A percentile compares a stretch with the other conserved stretches of the same genome.
These are phyloP conservation scores for Hypoxylon sp. DNA, from an alignment of 2,329 filamentous ascomycete species.

Conservation along the genomic window DNA sequence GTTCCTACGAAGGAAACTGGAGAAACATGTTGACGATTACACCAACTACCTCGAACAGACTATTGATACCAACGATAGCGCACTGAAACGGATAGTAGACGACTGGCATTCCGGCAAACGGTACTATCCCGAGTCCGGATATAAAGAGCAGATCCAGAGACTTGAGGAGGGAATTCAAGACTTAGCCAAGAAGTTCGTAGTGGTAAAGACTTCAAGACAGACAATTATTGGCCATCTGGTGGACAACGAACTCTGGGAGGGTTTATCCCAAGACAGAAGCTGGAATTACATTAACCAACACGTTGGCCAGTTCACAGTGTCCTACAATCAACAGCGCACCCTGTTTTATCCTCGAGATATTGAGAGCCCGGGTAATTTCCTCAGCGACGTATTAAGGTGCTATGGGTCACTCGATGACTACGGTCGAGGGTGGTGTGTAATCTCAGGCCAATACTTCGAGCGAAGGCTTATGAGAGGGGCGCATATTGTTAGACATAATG, in stretches of 20 bases:
- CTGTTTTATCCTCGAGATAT: not conserved
- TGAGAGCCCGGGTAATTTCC: not conserved
- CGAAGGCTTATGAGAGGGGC: not conserved
- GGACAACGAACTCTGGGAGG: not conserved
- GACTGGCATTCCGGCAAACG: not conserved
- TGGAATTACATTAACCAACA: not conserved
- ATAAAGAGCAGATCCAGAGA: not conserved
- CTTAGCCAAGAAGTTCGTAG: not conserved
- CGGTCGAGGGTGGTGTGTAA: not conserved
- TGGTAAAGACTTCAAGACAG: not conserved
- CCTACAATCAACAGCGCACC: not conserved
- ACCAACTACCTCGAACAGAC: not conserved
- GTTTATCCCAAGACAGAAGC: not conserved
- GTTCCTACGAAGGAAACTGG: not conserved
- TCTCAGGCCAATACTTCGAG: not conserved
- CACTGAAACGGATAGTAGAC: not conserved
- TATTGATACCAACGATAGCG: not conserved
- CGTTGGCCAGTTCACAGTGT: not conserved
- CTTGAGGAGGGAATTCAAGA: not conserved
- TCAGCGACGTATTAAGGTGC: not conserved
- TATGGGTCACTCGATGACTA: not conserved
- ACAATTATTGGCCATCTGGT: not conserved
- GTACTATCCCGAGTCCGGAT: not conserved
- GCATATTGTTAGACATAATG: not conserved
- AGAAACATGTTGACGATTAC: not conserved